Evolutionary conservation across 1,284 basidiomycete species (phyloP).

Genomic region (Apiotrichum montevideense): DNA sequence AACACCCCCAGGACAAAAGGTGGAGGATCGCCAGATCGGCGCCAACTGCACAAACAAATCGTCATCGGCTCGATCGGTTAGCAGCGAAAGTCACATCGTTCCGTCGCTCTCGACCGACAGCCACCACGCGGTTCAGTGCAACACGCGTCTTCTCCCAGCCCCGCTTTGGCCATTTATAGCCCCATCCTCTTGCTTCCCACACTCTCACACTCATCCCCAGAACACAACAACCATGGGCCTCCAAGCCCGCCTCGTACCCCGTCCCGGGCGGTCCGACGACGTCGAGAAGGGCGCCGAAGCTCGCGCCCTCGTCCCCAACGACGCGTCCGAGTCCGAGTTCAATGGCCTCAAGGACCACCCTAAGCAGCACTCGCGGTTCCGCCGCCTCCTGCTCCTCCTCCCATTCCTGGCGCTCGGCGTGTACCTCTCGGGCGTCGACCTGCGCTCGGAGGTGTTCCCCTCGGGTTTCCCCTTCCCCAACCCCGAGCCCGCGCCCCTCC

Average conservation of each 20-base stretch:
- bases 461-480: slow-evolving; percentile 9
- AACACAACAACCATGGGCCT: neutral
- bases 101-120: too few relatives aligned
- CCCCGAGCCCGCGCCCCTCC: slow-evolving; percentile 10
- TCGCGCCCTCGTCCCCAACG: neutral
- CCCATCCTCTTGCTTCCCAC: too few relatives aligned
- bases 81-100: too few relatives aligned
- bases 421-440: neutral
- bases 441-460: too few relatives aligned
- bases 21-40: too few relatives aligned
- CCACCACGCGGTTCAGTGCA: too few relatives aligned
- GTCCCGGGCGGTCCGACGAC: neutral
- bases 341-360: neutral
- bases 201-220: too few relatives aligned
- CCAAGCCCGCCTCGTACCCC: neutral
- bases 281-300: neutral
- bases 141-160: too few relatives aligned
- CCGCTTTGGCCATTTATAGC: too few relatives aligned
- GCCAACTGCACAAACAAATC: too few relatives aligned
- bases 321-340: neutral
- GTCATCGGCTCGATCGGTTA: too few relatives aligned
- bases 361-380: neutral
- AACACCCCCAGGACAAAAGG: too few relatives aligned
- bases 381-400: neutral
- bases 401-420: neutral